phyloP scores from a whole-genome alignment of 345 rosid species.

The Aethionema arabicum region DNA sequence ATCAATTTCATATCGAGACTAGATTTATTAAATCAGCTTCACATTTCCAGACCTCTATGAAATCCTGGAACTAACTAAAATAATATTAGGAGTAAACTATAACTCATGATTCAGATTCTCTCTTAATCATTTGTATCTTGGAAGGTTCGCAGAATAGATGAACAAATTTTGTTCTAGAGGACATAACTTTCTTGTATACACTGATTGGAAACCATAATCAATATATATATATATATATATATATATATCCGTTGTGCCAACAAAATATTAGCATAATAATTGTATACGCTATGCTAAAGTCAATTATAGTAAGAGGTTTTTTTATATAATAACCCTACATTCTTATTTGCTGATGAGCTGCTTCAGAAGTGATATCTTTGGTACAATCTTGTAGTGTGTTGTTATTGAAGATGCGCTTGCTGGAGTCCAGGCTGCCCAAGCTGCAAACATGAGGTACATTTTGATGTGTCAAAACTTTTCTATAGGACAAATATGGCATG shows the following conservation, averaged over 20 bases:
- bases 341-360: not conserved
- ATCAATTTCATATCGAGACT: not conserved
- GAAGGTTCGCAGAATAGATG: slow-evolving; percentile 4
- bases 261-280: not conserved
- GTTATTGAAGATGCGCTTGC: slow-evolving; percentile 96
- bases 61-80: not conserved
- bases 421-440: slow-evolving; percentile 94
- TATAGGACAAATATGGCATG: slow-evolving; percentile 9
- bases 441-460: slow-evolving; percentile 87
- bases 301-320: slow-evolving; percentile 4
- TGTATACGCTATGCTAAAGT: slow-evolving; percentile 3
- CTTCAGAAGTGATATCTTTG: slow-evolving; percentile 17
- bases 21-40: not conserved
- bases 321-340: not conserved
- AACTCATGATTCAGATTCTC: slow-evolving; percentile 7
- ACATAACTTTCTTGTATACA: not conserved
- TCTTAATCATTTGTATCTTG: not conserved
- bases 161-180: not conserved
- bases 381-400: slow-evolving; percentile 56
- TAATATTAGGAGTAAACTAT: not conserved
- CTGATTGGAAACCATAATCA: too few species aligned
- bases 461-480: not conserved
- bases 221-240: too few species aligned
- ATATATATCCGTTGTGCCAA: not conserved
- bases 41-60: not conserved